Evolutionary conservation across 2,329 filamentous ascomycete species (phyloP).

Genomic region (Beauveria brongniartii): DNA sequence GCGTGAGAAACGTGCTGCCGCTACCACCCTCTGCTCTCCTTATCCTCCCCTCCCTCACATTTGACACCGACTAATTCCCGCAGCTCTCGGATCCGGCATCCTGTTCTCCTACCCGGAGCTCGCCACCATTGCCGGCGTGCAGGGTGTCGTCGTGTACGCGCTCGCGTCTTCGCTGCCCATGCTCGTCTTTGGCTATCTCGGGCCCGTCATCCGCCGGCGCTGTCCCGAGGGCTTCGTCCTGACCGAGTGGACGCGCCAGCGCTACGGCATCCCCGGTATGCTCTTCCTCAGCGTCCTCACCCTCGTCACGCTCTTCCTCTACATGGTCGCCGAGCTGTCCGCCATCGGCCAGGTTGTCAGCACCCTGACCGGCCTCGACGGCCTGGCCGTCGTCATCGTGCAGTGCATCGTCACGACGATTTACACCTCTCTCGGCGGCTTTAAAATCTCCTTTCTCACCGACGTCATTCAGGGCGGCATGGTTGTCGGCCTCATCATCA

Average conservation of each 20-base stretch:
- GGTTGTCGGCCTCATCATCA: slow-evolving; percentile 66
- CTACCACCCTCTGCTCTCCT: slow-evolving; percentile 41
- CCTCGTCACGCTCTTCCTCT: slow-evolving; percentile 73
- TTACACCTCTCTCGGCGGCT: slow-evolving; percentile 76
- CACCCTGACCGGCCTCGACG: slow-evolving; percentile 65
- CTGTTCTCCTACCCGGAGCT: slow-evolving; percentile 77
- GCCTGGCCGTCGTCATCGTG: slow-evolving; percentile 68
- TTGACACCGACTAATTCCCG: slow-evolving; percentile 32
- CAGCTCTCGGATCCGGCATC: slow-evolving; percentile 77
- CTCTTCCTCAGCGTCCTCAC: slow-evolving; percentile 72
- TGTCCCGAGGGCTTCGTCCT: slow-evolving; percentile 79
- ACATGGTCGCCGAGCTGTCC: slow-evolving; percentile 80
- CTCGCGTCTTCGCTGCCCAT: slow-evolving; percentile 64
- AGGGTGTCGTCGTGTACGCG: slow-evolving; percentile 71
- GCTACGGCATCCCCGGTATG: slow-evolving; percentile 62
- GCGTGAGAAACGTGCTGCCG: slow-evolving; percentile 97
- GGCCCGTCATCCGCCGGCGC: slow-evolving; percentile 69
- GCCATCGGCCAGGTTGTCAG: slow-evolving; percentile 72
- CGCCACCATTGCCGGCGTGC: slow-evolving; percentile 68
- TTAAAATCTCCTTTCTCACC: slow-evolving; percentile 76
- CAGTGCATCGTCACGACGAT: slow-evolving; percentile 71
- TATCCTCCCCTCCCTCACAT: slow-evolving; percentile 11
- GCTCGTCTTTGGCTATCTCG: slow-evolving; percentile 64
- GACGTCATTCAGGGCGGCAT: slow-evolving; percentile 75
- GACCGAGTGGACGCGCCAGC: slow-evolving; percentile 75